Evolutionary conservation across 768 basidiomycete species (phyloP), one percentile per base, ranked within the genome.

Genomic region (Naganishia randhawae): DNA sequence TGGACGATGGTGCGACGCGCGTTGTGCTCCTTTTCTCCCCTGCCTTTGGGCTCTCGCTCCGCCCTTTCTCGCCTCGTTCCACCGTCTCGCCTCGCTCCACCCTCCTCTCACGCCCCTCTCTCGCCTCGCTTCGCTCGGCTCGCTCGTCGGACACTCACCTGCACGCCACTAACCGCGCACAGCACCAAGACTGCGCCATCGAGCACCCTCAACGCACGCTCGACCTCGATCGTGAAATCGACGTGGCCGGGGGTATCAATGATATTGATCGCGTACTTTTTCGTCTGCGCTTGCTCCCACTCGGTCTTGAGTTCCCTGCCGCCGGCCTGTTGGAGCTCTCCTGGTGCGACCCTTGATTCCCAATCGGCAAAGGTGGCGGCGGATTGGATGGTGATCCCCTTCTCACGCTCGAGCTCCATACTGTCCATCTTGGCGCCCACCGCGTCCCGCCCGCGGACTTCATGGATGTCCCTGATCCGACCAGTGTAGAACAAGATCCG

Each of bases 401-500:
- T 98, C 81, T 98, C 96, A 53, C 95, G 85, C 80, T 99, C 96
- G 4, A 99, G 83, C 71, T 99, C 96, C 96, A 99, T 99, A 73
- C 89, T 91, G 80, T 99, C 96, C 96, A 99, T 99, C 83, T 99
- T 99, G 9, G 96, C 96, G 63, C 96, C 96, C 22, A 98, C 93
- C 32, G 88, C 87, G 79, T 99, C 96, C 64, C 90, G 85, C 50
- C 96, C 96, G 69, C 96, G 85, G 50, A 92, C 93, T 85, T 99
- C 96, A 78, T 99, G 96, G 75, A 99, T 98, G 55, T 92, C 92
- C 50, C 88, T 83, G 79, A 98, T 94, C 31, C 92, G 87, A 27
- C 96, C 95, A 32, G 96, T 98, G 80, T 99, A 99, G 79, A 87
- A 99, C 57, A 99, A 81, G 65, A 98, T 86, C 14, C 96, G 90